Conservation (phyloP, 768 basidiomycete genomes). For the Imleria badia region DNA sequence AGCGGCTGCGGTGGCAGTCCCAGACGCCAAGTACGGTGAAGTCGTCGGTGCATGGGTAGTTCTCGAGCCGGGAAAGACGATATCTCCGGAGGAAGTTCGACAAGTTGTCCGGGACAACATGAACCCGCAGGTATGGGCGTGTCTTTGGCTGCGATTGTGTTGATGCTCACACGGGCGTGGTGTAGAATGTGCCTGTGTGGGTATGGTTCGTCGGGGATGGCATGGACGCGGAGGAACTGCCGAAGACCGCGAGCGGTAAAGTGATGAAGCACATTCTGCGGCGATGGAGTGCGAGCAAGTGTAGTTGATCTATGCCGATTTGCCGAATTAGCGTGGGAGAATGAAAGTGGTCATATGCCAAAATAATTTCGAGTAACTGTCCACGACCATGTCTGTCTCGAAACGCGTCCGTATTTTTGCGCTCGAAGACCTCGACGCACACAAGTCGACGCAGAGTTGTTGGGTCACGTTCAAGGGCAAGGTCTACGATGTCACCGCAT, state of each 20-base stretch:
- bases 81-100: constrained; percentile 55
- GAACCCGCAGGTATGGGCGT: constrained; percentile 70
- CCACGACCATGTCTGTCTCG: constrained; percentile 47
- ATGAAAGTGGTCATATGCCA: constrained; percentile 11
- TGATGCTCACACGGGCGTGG: constrained; percentile 1
- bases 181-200: constrained; percentile 76
- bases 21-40: constrained; percentile 68
- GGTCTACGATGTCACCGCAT: constrained; percentile 87
- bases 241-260: constrained; percentile 87
- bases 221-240: constrained; percentile 54
- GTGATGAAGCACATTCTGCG: constrained; percentile 80
- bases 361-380: not conserved
- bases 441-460: constrained; percentile 61
- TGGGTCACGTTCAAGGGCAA: constrained; percentile 81
- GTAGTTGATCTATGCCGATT: too few relatives aligned
- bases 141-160: not conserved
- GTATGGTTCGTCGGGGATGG: constrained; percentile 82
- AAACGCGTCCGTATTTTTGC: constrained; percentile 75
- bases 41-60: constrained; percentile 81
- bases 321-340: constrained; percentile 16
- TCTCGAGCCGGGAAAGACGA: constrained; percentile 36
- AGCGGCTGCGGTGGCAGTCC: constrained; percentile 72
- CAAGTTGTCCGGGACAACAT: constrained; percentile 53
- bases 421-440: constrained; percentile 66
- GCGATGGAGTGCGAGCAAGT: constrained; percentile 51